Conservation (phyloP, 2,329 filamentous ascomycete genomes). For the Fusarium xylarioides region DNA sequence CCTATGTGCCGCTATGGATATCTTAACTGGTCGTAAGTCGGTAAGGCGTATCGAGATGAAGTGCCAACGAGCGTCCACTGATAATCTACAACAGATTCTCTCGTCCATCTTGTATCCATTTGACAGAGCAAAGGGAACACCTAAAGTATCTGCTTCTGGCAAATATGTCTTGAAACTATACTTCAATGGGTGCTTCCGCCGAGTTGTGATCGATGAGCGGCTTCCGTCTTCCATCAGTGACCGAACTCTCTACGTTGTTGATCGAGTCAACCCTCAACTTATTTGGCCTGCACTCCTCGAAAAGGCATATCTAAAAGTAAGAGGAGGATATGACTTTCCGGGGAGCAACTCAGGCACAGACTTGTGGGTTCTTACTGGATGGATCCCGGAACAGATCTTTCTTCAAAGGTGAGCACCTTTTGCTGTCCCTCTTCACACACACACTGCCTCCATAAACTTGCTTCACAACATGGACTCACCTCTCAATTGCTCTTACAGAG, state of each 20-base stretch:
- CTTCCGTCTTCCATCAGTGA: constrained; percentile 80
- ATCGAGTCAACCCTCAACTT: constrained; percentile 80
- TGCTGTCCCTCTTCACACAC: too few species aligned
- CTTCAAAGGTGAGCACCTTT: constrained; percentile 69
- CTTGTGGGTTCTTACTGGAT: constrained; percentile 89
- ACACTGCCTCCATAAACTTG: not conserved
- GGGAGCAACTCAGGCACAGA: constrained; percentile 98
- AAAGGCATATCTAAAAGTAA: constrained; percentile 95
- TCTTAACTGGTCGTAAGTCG: constrained; percentile 73
- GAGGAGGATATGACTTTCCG: constrained; percentile 96
- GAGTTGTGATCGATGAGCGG: constrained; percentile 87
- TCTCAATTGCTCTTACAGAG: constrained; percentile 55
- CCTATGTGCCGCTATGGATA: constrained; percentile 80
- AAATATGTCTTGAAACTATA: constrained; percentile 94
- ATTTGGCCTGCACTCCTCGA: constrained; percentile 94
- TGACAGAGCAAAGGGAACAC: constrained; percentile 64
- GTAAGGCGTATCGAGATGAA: constrained; percentile 54
- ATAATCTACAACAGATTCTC: constrained; percentile 64
- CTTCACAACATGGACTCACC: not conserved
- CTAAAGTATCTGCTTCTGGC: constrained; percentile 76
- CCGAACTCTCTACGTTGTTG: constrained; percentile 85
- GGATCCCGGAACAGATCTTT: constrained; percentile 96
- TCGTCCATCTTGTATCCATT: constrained; percentile 80
- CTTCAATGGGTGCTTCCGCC: constrained; percentile 93
- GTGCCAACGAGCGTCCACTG: not conserved